These are phyloP conservation scores for Coelastrella sp. DNA, from an alignment of 139 green algal species.

Conservation along the genomic window DNA sequence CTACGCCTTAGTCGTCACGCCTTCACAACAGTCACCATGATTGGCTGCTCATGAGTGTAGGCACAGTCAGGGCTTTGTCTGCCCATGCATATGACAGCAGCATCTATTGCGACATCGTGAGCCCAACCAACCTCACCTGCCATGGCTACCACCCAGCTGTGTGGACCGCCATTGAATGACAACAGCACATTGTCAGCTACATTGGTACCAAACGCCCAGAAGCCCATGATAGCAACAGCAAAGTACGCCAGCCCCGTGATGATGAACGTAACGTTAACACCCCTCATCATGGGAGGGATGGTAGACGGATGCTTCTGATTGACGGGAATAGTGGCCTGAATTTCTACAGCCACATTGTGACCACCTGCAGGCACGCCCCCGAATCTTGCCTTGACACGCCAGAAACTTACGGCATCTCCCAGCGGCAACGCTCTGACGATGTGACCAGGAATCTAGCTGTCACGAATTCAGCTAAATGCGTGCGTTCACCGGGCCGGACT, in stretches of 20 bases:
- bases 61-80: no score
- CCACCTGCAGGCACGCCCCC: background rate
- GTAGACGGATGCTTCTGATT: conserved; percentile 24
- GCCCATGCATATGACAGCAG: no score
- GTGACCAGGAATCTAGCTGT: no score
- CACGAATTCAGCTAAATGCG: no score
- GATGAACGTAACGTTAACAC: conserved; percentile 37
- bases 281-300: conserved; percentile 46
- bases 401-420: no score
- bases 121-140: conserved; percentile 7
- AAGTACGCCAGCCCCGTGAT: conserved; percentile 52
- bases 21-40: no score
- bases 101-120: no score
- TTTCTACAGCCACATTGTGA: conserved; percentile 67
- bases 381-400: no score
- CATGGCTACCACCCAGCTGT: background rate
- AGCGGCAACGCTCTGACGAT: no score
- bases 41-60: no score
- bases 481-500: no score
- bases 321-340: conserved; percentile 58
- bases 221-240: conserved; percentile 42
- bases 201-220: conserved; percentile 47
- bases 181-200: conserved; percentile 53
- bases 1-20: no score
- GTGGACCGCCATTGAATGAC: background rate